Evolutionary conservation across 2,329 filamentous ascomycete genomes (phyloP), one percentile per base, ranked within the genome.

Genomic region (Beauveria bassiana): DNA sequence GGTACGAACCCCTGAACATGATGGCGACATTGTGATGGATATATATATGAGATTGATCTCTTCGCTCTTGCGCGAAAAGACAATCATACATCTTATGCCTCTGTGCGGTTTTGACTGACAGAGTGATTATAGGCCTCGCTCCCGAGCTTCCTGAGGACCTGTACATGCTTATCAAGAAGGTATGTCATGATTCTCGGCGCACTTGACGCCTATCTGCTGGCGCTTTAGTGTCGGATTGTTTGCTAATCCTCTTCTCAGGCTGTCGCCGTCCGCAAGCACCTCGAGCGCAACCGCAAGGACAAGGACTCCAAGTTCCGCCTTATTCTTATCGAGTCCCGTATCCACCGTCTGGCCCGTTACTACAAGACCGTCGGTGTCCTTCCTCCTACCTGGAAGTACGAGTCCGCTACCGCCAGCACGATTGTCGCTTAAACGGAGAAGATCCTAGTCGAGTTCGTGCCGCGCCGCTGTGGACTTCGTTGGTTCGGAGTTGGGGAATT

Each of bases 131-230:
- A 99, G 95, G 95, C 84, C 92, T 99, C 78, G 93, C 95, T 72
- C 95, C 96, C 78, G 93, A 98, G 79, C 88, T 99, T 73, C 95
- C 96, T 77, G 95, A 99, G 88, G 95, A 99, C 82, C 89, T 98
- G 71, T 99, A 98, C 89, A 96, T 96, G 90, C 86, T 98, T 79
- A 98, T 98, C 91, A 97, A 97, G 90, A 99, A 99, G 92, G 93
- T 96, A 77, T 64, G 73, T 61, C 59, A 18, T 22, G 6, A 60
- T 18, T 1, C 16, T 20, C 9, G 12, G 38, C 24, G 38, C 43
- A 20, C 20, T 10, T 31, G 9, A 24, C 38, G 14, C 51, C 28
- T 5, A 7, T 22, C 16, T 22, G 16, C 2, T 8, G 40, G 9
- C 14, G 51, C 20, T 24, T 7, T 10, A 8, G 4, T 16, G 1